These are phyloP conservation scores for Candida palmyrensis DNA, from an alignment of 805 yeast species.

Conservation along the genomic window DNA sequence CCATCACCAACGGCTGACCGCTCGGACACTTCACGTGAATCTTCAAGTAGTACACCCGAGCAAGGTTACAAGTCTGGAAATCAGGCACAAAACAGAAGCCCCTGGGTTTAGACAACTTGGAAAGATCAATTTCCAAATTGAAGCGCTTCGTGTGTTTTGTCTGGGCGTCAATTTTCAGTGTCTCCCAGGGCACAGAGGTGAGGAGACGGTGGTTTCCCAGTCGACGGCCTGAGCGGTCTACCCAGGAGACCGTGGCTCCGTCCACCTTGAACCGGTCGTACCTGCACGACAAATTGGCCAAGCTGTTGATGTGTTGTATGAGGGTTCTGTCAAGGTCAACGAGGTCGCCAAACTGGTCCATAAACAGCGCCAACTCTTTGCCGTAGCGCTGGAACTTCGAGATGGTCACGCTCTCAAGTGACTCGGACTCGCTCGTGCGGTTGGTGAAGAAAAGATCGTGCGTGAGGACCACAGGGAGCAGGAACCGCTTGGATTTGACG, in stretches of 20 bases:
- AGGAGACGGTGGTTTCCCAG: constrained; percentile 5
- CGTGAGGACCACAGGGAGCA: constrained; percentile 31
- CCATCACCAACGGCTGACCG: constrained; percentile 18
- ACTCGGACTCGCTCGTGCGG: constrained; percentile 20
- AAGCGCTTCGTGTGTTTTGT: constrained; percentile 16
- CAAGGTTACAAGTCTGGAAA: constrained; percentile 31
- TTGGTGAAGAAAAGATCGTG: constrained; percentile 32
- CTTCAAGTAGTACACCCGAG: constrained; percentile 29
- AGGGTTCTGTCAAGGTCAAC: constrained; percentile 16
- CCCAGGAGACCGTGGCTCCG: too few species aligned
- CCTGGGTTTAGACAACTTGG: constrained; percentile 14
- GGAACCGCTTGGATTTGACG: constrained; percentile 23
- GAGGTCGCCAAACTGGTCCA: constrained; percentile 18
- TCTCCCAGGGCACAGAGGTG: constrained; percentile 17
- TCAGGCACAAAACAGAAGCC: constrained; percentile 34
- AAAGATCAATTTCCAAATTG: constrained; percentile 20
- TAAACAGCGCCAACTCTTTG: constrained; percentile 18
- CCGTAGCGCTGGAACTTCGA: constrained; percentile 28
- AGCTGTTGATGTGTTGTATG: constrained; percentile 23
- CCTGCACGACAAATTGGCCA: constrained; percentile 26
- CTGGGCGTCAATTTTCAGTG: constrained; percentile 8
- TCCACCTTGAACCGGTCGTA: constrained; percentile 22
- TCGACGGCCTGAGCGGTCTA: too few species aligned
- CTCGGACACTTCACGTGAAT: constrained; percentile 19
- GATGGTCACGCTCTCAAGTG: constrained; percentile 27